Conservation (phyloP, 1,284 basidiomycete species). For the Naganishia liquefaciens region DNA sequence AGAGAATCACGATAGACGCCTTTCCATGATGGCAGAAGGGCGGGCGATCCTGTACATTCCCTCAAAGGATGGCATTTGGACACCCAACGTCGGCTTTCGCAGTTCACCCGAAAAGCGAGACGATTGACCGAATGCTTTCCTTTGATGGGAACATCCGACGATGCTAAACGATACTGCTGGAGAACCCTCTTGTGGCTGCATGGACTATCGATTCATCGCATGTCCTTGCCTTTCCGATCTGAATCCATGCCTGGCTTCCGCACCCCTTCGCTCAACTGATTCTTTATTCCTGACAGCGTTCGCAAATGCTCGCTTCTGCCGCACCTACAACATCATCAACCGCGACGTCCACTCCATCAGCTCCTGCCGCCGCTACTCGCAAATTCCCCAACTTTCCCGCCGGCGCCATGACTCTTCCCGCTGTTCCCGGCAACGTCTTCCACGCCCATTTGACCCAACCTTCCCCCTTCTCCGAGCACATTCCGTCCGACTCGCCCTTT, state of each 20-base stretch:
- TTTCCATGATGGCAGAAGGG: too few species aligned
- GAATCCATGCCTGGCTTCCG: neutral
- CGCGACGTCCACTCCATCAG: neutral
- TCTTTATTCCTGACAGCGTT: neutral
- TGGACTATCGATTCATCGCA: too few species aligned
- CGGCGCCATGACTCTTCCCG: constrained; percentile 29
- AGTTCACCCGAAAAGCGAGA: too few species aligned
- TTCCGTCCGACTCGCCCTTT: constrained; percentile 49
- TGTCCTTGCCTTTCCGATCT: neutral
- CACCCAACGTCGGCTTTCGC: too few species aligned
- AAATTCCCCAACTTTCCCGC: constrained; percentile 31
- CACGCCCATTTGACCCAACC: constrained; percentile 34
- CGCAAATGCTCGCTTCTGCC: neutral
- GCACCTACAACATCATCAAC: constrained; percentile 1
- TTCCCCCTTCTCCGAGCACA: constrained; percentile 53
- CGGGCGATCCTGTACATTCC: too few species aligned
- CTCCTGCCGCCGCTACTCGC: neutral
- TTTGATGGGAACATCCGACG: too few species aligned
- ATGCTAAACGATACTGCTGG: too few species aligned
- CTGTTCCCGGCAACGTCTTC: constrained; percentile 25
- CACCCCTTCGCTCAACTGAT: neutral
- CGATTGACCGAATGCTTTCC: too few species aligned
- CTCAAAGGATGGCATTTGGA: too few species aligned
- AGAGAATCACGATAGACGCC: too few species aligned
- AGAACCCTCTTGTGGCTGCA: too few species aligned